Base-by-base conservation (phyloP, 2,329 filamentous ascomycete genomes). In the Aspergillus neotritici region DNA sequence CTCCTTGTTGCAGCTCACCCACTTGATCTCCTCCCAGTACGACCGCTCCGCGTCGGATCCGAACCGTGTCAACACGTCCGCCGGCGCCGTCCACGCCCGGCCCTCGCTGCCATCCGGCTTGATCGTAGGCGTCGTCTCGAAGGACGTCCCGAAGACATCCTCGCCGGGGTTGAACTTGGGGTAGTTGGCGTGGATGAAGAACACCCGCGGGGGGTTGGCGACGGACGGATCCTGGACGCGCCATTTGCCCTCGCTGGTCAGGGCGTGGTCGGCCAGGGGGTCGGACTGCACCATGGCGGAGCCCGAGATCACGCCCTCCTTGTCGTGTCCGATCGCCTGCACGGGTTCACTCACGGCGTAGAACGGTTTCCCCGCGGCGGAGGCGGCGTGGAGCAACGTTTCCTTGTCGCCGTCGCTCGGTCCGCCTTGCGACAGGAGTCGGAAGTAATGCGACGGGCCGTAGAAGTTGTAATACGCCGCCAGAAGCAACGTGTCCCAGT, bases 1-100 rank as follows among this genome's bases (percentile, higher is more conserved):
- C 37, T 68, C 63, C 2, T 64, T 54, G 28, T 64, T 52, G 47
- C 68, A 70, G 38, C 64, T 66, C 10, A 67, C 63, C 51, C 53
- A 63, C 40, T 63, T 66, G 40, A 70, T 61, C 41, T 68, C 67
- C 37, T 65, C 62, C 67, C 67, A 70, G 34, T 68, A 66, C 5
- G 55, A 54, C 37, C 50, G 61, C 46, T 70, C 67, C 4, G 58
- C 56, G 43, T 70, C 67, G 43, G 62, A 63, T 17, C 67, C 68
- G 38, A 71, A 64, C 9, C 63, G 54, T 14, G 47, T 48, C 12
- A 69, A 46, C 4, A 58, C 61, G 1, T 66, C 60, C 9, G 60
- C 53, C 0, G 61, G 58, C 11, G 58, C 55, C 3, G 57, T 60
- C 67, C 67, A 70, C 34, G 63, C 63, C 12, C 64, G 62, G 38